phyloP scores from a whole-genome alignment of 768 basidiomycete genomes.

The Erythrobasidium yunnanense region DNA sequence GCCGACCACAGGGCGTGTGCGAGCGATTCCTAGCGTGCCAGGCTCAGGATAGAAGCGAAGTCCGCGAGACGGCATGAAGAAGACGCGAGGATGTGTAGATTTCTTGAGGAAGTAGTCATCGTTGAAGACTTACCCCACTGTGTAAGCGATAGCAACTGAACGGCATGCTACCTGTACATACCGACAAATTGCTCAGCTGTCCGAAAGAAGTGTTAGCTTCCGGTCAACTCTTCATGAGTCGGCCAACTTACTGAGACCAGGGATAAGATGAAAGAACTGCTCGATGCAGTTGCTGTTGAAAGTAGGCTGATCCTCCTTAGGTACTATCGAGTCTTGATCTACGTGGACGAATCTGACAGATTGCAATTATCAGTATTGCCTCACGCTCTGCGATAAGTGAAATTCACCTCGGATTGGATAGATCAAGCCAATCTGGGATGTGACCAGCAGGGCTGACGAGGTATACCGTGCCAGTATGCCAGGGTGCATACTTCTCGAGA shows the following conservation, averaged over 20 bases:
- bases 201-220: no score
- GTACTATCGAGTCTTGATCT: conserved; percentile 7
- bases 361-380: not conserved
- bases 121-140: conserved; percentile 19
- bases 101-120: conserved; percentile 15
- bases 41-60: not conserved
- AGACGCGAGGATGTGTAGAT: not conserved
- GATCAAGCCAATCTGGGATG: conserved; percentile 1
- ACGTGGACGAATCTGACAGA: not conserved
- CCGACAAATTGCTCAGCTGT: conserved; percentile 11
- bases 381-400: no score
- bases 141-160: no score
- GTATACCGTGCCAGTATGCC: conserved; percentile 18
- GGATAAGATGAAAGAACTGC: not conserved
- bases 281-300: conserved; percentile 13
- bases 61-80: not conserved
- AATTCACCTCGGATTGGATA: not conserved
- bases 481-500: not conserved
- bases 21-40: conserved; percentile 1
- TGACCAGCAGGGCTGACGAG: conserved; percentile 9
- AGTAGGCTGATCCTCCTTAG: not conserved
- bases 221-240: no score
- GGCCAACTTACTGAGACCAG: no score
- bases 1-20: not conserved
- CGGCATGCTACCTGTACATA: no score